Conservation (phyloP, 2,329 filamentous ascomycete genomes). For the Penicillium sp. region DNA sequence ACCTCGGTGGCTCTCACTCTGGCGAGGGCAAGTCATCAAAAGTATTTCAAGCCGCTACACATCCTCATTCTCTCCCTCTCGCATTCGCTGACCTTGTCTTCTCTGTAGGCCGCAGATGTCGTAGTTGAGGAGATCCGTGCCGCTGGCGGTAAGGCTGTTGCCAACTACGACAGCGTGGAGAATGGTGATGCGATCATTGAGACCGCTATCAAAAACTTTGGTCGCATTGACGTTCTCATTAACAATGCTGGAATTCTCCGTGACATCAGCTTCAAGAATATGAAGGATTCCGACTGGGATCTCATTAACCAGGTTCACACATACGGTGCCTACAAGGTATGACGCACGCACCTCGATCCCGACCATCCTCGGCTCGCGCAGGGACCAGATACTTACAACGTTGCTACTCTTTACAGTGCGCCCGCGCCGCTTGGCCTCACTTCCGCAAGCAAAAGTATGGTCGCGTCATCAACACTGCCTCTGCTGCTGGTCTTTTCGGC, state of each 20-base stretch:
- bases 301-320: conserved; percentile 89
- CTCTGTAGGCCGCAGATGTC: conserved; percentile 55
- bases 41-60: conserved; percentile 45
- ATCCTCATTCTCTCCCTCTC: conserved; percentile 32
- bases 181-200: conserved; percentile 90
- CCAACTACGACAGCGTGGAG: conserved; percentile 84
- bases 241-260: conserved; percentile 97
- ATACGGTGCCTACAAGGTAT: conserved; percentile 79
- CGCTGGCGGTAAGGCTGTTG: conserved; percentile 88
- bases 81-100: background rate
- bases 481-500: conserved; percentile 91
- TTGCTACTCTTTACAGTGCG: conserved; percentile 49
- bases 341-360: conserved; percentile 1
- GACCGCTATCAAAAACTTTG: conserved; percentile 45
- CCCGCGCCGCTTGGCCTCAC: conserved; percentile 90
- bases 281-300: conserved; percentile 96
- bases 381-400: conserved; percentile 12
- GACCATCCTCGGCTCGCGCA: background rate
- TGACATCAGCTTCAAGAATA: conserved; percentile 97
- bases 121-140: conserved; percentile 55
- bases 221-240: conserved; percentile 84
- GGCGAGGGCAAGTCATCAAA: conserved; percentile 83
- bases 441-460: conserved; percentile 99
- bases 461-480: conserved; percentile 91
- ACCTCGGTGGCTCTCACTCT: conserved; percentile 87